A percentile compares a stretch with the other conserved stretches of the same genome.
phyloP scores from a whole-genome alignment of 805 yeast genomes.

The Candida peoriensis region DNA sequence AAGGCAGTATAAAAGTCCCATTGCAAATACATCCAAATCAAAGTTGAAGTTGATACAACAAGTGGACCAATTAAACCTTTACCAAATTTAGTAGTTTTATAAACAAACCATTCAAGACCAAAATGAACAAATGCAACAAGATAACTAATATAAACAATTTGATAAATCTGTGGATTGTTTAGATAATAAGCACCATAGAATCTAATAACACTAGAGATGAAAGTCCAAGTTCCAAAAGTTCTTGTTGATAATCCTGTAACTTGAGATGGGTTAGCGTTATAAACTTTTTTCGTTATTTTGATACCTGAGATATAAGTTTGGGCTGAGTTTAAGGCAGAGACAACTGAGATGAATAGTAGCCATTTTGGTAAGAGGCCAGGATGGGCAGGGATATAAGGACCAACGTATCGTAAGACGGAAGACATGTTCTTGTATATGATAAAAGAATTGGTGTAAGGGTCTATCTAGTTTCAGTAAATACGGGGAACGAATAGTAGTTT shows the following conservation, averaged over 20 bases:
- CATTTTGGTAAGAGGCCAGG: conserved; percentile 72
- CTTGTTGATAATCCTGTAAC: conserved; percentile 77
- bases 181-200: conserved; percentile 81
- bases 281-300: conserved; percentile 73
- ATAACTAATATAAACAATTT: conserved; percentile 75
- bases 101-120: conserved; percentile 74
- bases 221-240: conserved; percentile 98
- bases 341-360: conserved; percentile 76
- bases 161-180: conserved; percentile 63
- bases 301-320: conserved; percentile 81
- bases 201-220: conserved; percentile 78
- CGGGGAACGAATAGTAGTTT: too few species aligned
- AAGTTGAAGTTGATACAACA: conserved; percentile 67
- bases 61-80: conserved; percentile 89
- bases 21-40: conserved; percentile 76
- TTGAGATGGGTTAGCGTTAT: conserved; percentile 56
- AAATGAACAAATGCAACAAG: conserved; percentile 83
- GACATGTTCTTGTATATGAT: too few species aligned
- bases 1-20: conserved; percentile 47
- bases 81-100: conserved; percentile 75
- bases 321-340: conserved; percentile 84
- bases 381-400: conserved; percentile 33
- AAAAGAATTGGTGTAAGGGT: too few species aligned
- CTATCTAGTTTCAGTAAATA: too few species aligned
- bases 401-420: conserved; percentile 28